Evolutionary conservation across 2,329 filamentous ascomycete genomes (phyloP).

Genomic region (Aspergillus sp.): DNA sequence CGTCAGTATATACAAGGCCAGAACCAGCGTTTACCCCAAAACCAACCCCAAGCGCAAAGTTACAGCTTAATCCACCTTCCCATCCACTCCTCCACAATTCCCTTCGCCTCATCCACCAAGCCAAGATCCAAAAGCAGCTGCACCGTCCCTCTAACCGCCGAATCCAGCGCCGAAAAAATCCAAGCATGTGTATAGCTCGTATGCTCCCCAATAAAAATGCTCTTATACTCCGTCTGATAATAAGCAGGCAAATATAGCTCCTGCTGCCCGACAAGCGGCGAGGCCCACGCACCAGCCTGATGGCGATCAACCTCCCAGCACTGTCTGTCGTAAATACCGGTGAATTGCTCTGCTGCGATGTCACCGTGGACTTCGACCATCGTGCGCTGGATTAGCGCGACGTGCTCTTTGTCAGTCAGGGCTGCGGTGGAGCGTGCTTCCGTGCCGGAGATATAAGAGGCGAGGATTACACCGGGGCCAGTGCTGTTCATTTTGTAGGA

Average conservation of each 20-base stretch:
- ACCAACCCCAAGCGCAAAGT: no score
- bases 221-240: conserved; percentile 61
- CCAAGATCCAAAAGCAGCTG: conserved; percentile 58
- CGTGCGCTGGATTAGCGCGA: conserved; percentile 56
- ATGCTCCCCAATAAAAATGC: conserved; percentile 65
- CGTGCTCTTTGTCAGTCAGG: conserved; percentile 40
- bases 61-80: conserved; percentile 52
- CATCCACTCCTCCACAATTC: conserved; percentile 60
- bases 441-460: conserved; percentile 33
- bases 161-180: conserved; percentile 55
- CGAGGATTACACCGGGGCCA: conserved; percentile 36
- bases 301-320: conserved; percentile 61
- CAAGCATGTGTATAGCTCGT: conserved; percentile 62
- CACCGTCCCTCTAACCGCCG: conserved; percentile 57
- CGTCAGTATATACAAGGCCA: no score
- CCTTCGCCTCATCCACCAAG: conserved; percentile 63
- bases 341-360: conserved; percentile 55
- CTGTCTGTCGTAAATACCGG: conserved; percentile 56
- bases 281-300: conserved; percentile 57
- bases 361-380: conserved; percentile 63
- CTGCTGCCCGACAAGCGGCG: conserved; percentile 58
- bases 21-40: no score
- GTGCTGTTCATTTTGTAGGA: conserved; percentile 31
- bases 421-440: conserved; percentile 18
- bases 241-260: conserved; percentile 66